Evolutionary conservation across 2,329 filamentous ascomycete species (phyloP).

Genomic region (Ophiocordyceps camponoti-floridani): DNA sequence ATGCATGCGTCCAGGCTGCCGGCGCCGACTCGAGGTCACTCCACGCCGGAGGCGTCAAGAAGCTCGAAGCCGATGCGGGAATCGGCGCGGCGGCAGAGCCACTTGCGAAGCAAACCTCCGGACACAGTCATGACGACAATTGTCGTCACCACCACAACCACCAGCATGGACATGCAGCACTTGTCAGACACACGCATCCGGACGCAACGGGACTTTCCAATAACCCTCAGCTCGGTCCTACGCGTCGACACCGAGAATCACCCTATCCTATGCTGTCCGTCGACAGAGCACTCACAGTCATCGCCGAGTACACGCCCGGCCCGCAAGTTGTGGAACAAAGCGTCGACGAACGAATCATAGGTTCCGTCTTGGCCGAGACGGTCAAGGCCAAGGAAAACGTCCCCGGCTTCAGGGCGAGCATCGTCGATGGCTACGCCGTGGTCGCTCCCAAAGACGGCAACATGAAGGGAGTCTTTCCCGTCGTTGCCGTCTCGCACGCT

Average conservation of each 20-base stretch:
- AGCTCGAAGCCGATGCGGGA: constrained; percentile 70
- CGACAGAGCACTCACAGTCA: constrained; percentile 56
- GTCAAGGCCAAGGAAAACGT: constrained; percentile 68
- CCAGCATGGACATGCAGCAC: constrained; percentile 30
- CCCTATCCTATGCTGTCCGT: constrained; percentile 89
- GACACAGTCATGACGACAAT: constrained; percentile 20
- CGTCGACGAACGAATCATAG: constrained; percentile 50
- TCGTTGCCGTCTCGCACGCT: constrained; percentile 74
- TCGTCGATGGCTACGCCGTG: constrained; percentile 90
- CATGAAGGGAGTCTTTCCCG: constrained; percentile 67
- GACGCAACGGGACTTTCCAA: constrained; percentile 39
- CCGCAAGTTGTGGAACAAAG: constrained; percentile 37
- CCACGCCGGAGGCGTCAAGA: constrained; percentile 66
- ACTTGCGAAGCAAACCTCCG: constrained; percentile 16
- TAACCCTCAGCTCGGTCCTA: constrained; percentile 41
- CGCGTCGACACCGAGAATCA: constrained; percentile 61
- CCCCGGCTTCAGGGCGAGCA: constrained; percentile 85
- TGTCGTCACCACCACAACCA: constrained; percentile 23
- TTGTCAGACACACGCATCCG: constrained; percentile 55
- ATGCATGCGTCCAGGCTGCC: constrained; percentile 81
- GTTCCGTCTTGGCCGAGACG: constrained; percentile 66
- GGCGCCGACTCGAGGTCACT: constrained; percentile 65
- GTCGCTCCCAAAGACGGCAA: constrained; percentile 44
- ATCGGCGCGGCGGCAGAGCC: constrained; percentile 18
- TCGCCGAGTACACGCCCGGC: constrained; percentile 54